Percentiles rank a stretch among this genome's conserved stretches.
phyloP scores from a whole-genome alignment of 2,329 filamentous ascomycete genomes.

The Epichloe sylvatica region DNA sequence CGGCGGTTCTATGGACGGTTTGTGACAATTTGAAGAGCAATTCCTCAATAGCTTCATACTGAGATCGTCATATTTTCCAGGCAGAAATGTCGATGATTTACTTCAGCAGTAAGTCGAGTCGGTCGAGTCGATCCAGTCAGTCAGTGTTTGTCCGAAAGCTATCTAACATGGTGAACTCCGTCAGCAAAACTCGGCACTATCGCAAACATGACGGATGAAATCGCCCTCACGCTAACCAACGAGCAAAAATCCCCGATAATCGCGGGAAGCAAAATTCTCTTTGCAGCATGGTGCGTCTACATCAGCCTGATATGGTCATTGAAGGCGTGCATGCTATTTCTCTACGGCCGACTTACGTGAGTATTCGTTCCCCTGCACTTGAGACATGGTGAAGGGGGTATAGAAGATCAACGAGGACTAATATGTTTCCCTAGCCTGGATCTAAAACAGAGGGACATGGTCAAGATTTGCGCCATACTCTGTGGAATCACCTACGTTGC shows the following conservation, averaged over 20 bases:
- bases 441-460: conserved; percentile 8
- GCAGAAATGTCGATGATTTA: not conserved
- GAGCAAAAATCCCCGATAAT: conserved; percentile 16
- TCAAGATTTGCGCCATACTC: conserved; percentile 20
- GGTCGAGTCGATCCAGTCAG: not conserved
- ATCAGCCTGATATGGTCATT: conserved; percentile 28
- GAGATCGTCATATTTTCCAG: not conserved
- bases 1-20: conserved; percentile 1
- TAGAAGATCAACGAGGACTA: not conserved
- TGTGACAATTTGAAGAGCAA: not conserved
- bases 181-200: conserved; percentile 25
- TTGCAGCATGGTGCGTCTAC: conserved; percentile 27
- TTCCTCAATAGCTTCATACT: too few species aligned
- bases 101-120: not conserved
- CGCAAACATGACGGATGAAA: conserved; percentile 20
- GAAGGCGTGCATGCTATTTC: conserved; percentile 29
- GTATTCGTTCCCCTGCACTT: conserved; percentile 2
- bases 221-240: conserved; percentile 17
- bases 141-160: not conserved
- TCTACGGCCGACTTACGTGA: conserved; percentile 29
- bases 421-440: conserved; percentile 15
- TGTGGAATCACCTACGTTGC: conserved; percentile 19
- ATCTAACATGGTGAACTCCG: not conserved
- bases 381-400: not conserved
- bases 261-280: conserved; percentile 21